Evolutionary conservation across 2,329 filamentous ascomycete genomes (phyloP).

Genomic region (Alternaria incomplexa): DNA sequence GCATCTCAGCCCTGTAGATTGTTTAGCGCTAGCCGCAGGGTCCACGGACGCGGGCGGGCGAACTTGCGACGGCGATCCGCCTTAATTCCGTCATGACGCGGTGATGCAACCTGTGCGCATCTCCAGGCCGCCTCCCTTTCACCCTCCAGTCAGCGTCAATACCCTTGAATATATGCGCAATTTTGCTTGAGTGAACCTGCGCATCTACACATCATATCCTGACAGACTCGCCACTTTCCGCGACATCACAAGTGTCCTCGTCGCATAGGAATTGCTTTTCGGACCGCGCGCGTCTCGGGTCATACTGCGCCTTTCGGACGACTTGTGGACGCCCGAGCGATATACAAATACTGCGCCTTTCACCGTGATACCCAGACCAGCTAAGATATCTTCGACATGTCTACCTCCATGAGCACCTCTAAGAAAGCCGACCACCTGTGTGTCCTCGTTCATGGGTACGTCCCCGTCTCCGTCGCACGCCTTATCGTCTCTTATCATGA

Average conservation of each 20-base stretch:
- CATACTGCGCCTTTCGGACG: slow-evolving; percentile 24
- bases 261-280: background rate
- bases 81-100: slow-evolving; percentile 22
- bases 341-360: slow-evolving; percentile 23
- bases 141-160: background rate
- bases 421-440: slow-evolving; percentile 69
- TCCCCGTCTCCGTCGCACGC: slow-evolving; percentile 4
- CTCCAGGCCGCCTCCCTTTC: background rate
- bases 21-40: slow-evolving; percentile 12
- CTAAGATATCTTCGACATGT: slow-evolving; percentile 18
- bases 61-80: slow-evolving; percentile 5
- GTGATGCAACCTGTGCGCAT: background rate
- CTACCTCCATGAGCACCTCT: slow-evolving; percentile 10
- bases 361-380: background rate
- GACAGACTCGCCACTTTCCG: background rate
- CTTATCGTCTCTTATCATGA: slow-evolving; percentile 1
- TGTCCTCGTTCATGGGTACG: slow-evolving; percentile 77
- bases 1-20: slow-evolving; percentile 7
- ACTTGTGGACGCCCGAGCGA: slow-evolving; percentile 19
- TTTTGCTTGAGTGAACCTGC: too few species aligned
- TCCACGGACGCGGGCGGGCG: slow-evolving; percentile 11
- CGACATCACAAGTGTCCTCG: background rate
- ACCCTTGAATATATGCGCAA: background rate
- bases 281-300: slow-evolving; percentile 9
- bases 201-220: background rate